Conservation (phyloP, 1,284 basidiomycete species). For the Tausonia pullulans region DNA sequence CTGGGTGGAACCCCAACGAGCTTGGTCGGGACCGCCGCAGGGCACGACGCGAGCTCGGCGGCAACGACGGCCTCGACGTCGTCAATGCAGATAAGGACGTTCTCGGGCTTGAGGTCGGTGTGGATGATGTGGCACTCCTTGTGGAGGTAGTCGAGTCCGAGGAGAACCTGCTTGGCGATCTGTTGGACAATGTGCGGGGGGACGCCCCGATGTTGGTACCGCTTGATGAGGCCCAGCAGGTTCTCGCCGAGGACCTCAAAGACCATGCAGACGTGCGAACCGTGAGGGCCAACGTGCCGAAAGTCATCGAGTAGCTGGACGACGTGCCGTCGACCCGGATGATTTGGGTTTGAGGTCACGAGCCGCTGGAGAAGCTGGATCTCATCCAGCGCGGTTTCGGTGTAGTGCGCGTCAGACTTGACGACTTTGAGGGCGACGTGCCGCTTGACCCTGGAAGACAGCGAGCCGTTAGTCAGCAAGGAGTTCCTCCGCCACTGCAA, state of each 20-base stretch:
- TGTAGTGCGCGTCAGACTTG: conserved; percentile 93
- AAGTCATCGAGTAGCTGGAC: conserved; percentile 97
- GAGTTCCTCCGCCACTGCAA: no score
- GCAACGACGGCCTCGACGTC: conserved; percentile 91
- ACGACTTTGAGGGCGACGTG: conserved; percentile 99
- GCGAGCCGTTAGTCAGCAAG: no score
- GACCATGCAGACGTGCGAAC: conserved; percentile 98
- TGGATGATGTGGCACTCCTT: conserved; percentile 91
- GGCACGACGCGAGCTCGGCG: conserved; percentile 57
- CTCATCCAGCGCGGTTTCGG: conserved; percentile 95
- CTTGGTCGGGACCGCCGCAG: conserved; percentile 53
- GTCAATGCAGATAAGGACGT: conserved; percentile 94
- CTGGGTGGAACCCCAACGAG: conserved; percentile 91
- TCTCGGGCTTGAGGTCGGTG: conserved; percentile 95
- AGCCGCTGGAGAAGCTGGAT: conserved; percentile 95
- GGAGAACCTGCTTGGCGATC: conserved; percentile 90
- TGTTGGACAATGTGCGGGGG: conserved; percentile 89
- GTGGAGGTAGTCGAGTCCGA: conserved; percentile 97
- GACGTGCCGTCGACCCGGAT: conserved; percentile 49
- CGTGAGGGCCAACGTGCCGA: conserved; percentile 90
- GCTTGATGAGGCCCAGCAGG: conserved; percentile 91
- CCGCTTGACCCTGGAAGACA: conserved; percentile 58
- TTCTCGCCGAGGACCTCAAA: conserved; percentile 98
- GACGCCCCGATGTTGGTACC: conserved; percentile 73
- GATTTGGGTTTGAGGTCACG: conserved; percentile 66